Evolutionary conservation across 1,284 basidiomycete genomes (phyloP).

Genomic region (Fomitiporia mediterranea): DNA sequence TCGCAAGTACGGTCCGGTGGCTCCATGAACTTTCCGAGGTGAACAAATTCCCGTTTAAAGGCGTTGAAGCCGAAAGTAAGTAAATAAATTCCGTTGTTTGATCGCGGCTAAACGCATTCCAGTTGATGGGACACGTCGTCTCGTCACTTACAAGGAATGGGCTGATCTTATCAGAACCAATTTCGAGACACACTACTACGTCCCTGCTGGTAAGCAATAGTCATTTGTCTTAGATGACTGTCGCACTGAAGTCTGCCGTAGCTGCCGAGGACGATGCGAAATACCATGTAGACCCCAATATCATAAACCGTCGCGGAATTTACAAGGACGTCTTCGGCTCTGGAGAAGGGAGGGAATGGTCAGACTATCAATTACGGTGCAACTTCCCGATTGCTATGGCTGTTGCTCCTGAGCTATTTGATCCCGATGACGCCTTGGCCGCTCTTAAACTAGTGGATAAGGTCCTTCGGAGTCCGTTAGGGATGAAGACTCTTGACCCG

Average conservation of each 20-base stretch:
- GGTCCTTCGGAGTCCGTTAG: conserved; percentile 76
- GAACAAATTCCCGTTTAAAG: conserved; percentile 86
- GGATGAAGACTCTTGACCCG: conserved; percentile 93
- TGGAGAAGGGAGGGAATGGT: conserved; percentile 83
- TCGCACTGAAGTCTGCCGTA: conserved; percentile 24
- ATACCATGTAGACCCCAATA: conserved; percentile 65
- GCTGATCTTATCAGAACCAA: conserved; percentile 75
- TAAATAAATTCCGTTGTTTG: background rate
- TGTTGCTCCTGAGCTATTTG: conserved; percentile 94
- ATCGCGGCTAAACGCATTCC: conserved; percentile 4
- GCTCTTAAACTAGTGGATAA: conserved; percentile 77
- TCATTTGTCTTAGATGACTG: background rate
- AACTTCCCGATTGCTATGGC: conserved; percentile 97
- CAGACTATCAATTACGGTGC: conserved; percentile 91
- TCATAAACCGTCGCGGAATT: conserved; percentile 90
- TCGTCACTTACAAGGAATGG: conserved; percentile 92
- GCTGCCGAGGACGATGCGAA: conserved; percentile 70
- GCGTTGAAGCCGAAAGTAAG: conserved; percentile 78
- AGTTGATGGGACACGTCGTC: conserved; percentile 70
- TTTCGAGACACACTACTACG: conserved; percentile 90
- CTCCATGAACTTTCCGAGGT: conserved; percentile 60
- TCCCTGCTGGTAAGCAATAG: conserved; percentile 64
- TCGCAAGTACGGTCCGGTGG: conserved; percentile 94
- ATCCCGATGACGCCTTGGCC: conserved; percentile 70
- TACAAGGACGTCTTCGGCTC: conserved; percentile 98